phyloP scores from a whole-genome alignment of 2,329 filamentous ascomycete species.

The Alternaria postmessia region DNA sequence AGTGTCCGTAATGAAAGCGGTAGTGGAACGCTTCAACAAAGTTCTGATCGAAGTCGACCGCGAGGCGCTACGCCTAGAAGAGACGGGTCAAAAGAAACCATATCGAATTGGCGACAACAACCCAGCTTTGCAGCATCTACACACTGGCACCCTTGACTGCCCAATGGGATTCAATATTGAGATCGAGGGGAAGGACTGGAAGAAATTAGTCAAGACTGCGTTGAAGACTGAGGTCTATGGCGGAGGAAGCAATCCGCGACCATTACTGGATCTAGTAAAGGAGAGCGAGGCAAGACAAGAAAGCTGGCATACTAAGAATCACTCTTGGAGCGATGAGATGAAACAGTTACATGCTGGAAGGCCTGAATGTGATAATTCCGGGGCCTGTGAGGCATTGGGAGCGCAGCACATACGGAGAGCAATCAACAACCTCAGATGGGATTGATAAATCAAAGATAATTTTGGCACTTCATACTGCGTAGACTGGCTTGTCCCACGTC shows the following conservation, averaged over 20 bases:
- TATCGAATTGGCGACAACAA: conserved; percentile 56
- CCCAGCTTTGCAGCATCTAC: conserved; percentile 50
- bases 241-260: conserved; percentile 36
- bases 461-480: neutral
- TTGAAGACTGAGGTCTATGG: conserved; percentile 56
- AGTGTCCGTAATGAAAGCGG: conserved; percentile 52
- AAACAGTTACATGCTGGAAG: conserved; percentile 26
- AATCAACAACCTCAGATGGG: conserved; percentile 26
- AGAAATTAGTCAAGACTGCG: conserved; percentile 54
- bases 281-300: conserved; percentile 54
- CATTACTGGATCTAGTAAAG: conserved; percentile 48
- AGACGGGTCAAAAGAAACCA: conserved; percentile 47
- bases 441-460: conserved; percentile 1
- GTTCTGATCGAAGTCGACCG: conserved; percentile 52
- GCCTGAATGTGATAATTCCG: conserved; percentile 12
- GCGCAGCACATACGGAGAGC: conserved; percentile 22
- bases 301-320: conserved; percentile 49
- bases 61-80: conserved; percentile 48
- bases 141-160: conserved; percentile 54
- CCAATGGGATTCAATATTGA: conserved; percentile 56
- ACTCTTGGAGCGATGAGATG: conserved; percentile 28
- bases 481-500: neutral
- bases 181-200: conserved; percentile 56
- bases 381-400: conserved; percentile 26
- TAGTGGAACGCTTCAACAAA: conserved; percentile 54